Conservation (phyloP, 805 yeast genomes). For the Barnettozyma populi region DNA sequence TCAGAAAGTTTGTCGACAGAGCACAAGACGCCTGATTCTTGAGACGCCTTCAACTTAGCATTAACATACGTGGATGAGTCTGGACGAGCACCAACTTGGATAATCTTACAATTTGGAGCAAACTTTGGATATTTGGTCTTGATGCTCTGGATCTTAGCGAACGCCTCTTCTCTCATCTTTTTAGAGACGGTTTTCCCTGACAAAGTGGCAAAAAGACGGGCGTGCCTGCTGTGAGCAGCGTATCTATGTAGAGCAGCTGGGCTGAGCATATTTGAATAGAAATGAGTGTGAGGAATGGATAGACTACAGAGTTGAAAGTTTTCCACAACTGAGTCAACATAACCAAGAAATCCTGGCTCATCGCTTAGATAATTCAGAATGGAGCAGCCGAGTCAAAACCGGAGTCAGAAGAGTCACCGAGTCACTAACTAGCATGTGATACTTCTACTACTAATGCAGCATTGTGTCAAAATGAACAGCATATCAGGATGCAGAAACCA, state of each 20-base stretch:
- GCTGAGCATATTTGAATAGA: conserved; percentile 3
- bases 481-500: too few species aligned
- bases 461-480: too few species aligned
- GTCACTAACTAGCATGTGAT: not conserved
- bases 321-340: not conserved
- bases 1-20: conserved; percentile 61
- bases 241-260: not conserved
- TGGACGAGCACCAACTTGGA: conserved; percentile 86
- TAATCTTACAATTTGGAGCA: conserved; percentile 59
- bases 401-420: not conserved
- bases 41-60: conserved; percentile 87
- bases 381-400: not conserved
- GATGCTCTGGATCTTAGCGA: conserved; percentile 29
- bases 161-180: conserved; percentile 38
- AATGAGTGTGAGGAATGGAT: not conserved
- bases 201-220: conserved; percentile 27
- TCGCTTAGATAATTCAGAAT: not conserved
- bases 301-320: not conserved
- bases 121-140: conserved; percentile 42
- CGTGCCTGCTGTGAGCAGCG: conserved; percentile 18
- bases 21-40: conserved; percentile 73
- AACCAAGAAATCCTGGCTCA: not conserved
- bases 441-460: too few species aligned
- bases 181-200: conserved; percentile 46
- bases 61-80: conserved; percentile 90